Conservation (phyloP, 371 early-diverging fungal genomes). For the Rhizopus arrhizus region DNA sequence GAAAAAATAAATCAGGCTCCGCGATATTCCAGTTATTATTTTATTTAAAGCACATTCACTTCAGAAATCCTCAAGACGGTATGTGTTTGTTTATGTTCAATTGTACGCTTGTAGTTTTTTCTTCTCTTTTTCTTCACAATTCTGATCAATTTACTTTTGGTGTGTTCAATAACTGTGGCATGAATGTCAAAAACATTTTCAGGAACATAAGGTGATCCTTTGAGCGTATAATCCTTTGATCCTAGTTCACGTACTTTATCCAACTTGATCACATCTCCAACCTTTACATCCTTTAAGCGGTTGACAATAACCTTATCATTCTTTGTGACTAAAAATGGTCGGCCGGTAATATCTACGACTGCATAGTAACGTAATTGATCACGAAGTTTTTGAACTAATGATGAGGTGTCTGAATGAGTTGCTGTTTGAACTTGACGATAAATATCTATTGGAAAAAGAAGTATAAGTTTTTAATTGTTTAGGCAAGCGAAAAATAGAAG, state of each 20-base stretch:
- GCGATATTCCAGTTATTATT: no score
- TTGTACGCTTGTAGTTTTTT: conserved; percentile 80
- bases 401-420: conserved; percentile 13
- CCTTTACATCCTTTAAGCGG: conserved; percentile 73
- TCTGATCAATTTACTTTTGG: conserved; percentile 74
- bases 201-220: conserved; percentile 85
- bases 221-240: conserved; percentile 80
- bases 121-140: conserved; percentile 89
- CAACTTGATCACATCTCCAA: conserved; percentile 88
- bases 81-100: conserved; percentile 71
- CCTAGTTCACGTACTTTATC: conserved; percentile 90
- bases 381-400: conserved; percentile 46
- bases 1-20: background rate
- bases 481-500: background rate
- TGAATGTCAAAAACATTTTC: conserved; percentile 72
- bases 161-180: conserved; percentile 91
- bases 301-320: conserved; percentile 88
- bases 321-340: conserved; percentile 84
- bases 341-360: conserved; percentile 85
- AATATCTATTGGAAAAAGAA: conserved; percentile 10
- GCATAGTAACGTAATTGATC: conserved; percentile 76
- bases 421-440: conserved; percentile 26
- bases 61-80: conserved; percentile 79
- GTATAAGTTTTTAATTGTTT: no score
- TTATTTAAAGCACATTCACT: conserved; percentile 57